phyloP scores from a whole-genome alignment of 139 green algal genomes.

The Tetraselmis striata region DNA sequence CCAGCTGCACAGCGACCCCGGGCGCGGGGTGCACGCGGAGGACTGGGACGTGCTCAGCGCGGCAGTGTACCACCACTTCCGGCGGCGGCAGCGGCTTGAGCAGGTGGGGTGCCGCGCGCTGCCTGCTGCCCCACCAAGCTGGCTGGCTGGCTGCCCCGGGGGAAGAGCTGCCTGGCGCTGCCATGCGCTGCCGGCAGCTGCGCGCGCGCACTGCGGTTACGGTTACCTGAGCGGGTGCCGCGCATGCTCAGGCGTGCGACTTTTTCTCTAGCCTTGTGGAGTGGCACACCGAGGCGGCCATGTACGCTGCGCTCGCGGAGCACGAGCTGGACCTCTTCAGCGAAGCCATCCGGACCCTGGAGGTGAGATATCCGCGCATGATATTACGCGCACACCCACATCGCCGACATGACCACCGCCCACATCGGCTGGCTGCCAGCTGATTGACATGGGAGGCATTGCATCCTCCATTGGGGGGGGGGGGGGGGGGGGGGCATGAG shows the following conservation, averaged over 20 bases:
- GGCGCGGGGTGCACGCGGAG: constrained; percentile 26
- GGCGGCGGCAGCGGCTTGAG: constrained; percentile 28
- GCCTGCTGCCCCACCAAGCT: too few relatives aligned
- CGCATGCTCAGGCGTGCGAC: not conserved
- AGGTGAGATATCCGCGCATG: too few relatives aligned
- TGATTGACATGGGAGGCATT: too few relatives aligned
- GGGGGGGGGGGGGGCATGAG: too few relatives aligned
- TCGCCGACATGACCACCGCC: not conserved
- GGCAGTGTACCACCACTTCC: constrained; percentile 40
- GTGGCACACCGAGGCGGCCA: constrained; percentile 16
- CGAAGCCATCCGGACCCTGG: not conserved
- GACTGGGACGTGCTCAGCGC: constrained; percentile 40
- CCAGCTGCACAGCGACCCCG: constrained; percentile 5
- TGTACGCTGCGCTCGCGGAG: constrained; percentile 28
- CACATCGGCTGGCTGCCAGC: too few relatives aligned
- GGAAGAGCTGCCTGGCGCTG: too few relatives aligned
- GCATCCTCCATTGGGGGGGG: too few relatives aligned
- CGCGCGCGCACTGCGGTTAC: too few relatives aligned
- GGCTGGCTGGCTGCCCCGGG: too few relatives aligned
- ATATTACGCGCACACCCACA: not conserved
- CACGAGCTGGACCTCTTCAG: constrained; percentile 24
- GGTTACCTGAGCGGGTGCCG: too few relatives aligned
- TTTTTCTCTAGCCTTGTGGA: constrained; percentile 34
- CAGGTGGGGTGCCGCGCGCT: too few relatives aligned
- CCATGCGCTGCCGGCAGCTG: too few relatives aligned